phyloP scores from a whole-genome alignment of 2,329 filamentous ascomycete genomes.

The Xylaria sp. region DNA sequence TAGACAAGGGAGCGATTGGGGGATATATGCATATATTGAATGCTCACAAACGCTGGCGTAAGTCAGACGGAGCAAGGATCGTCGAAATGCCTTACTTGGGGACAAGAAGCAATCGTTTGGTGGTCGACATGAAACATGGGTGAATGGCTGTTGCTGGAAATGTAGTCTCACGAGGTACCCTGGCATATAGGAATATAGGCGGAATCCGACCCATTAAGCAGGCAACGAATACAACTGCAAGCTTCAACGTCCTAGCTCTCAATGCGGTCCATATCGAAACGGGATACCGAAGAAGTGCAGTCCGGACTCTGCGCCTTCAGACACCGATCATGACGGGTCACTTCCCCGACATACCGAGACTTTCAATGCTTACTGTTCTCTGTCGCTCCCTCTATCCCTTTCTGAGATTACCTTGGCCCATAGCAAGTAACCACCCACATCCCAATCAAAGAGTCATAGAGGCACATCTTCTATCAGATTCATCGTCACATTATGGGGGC shows the following conservation, averaged over 20 bases:
- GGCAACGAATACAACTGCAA: not conserved
- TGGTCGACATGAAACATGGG: not conserved
- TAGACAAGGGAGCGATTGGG: not conserved
- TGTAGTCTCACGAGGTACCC: not conserved
- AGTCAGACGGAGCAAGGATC: not conserved
- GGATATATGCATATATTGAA: not conserved
- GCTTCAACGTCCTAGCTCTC: not conserved
- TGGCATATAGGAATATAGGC: not conserved
- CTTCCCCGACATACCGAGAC: not conserved
- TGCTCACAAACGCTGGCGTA: not conserved
- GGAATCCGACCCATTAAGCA: not conserved
- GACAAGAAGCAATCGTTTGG: not conserved
- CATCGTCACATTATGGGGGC: slow-evolving; percentile 15
- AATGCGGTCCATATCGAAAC: not conserved
- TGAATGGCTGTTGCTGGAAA: not conserved
- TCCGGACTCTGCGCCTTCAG: not conserved
- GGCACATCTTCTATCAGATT: not conserved
- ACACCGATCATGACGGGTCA: not conserved
- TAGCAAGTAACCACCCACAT: not conserved
- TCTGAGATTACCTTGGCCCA: not conserved
- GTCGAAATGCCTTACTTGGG: not conserved
- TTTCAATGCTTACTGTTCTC: not conserved
- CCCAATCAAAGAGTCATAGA: not conserved
- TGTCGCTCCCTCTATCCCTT: too few relatives aligned
- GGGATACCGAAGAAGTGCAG: not conserved